phyloP scores from a whole-genome alignment of 2,329 filamentous ascomycete genomes.

The Emericellopsis atlantica region DNA sequence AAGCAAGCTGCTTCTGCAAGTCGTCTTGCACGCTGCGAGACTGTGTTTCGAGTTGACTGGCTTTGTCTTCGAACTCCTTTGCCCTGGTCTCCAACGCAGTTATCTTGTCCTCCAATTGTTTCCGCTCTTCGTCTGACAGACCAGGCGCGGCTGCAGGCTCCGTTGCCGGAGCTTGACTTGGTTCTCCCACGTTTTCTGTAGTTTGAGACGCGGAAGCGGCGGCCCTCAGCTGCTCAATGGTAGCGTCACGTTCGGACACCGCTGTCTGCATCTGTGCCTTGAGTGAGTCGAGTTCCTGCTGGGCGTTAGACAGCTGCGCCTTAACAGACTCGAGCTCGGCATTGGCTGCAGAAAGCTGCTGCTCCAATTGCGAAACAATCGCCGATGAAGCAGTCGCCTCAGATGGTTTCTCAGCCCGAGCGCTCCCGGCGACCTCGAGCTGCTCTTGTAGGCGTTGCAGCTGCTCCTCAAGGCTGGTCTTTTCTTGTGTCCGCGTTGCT shows the following conservation, averaged over 20 bases:
- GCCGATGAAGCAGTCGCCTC: slow-evolving; percentile 28
- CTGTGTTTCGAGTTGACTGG: slow-evolving; percentile 32
- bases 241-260: slow-evolving; percentile 52
- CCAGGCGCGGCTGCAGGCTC: slow-evolving; percentile 7
- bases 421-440: slow-evolving; percentile 15
- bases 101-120: slow-evolving; percentile 49
- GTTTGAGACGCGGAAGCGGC: slow-evolving; percentile 8
- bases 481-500: neutral
- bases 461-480: slow-evolving; percentile 22
- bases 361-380: slow-evolving; percentile 33
- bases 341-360: slow-evolving; percentile 32
- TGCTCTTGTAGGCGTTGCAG: slow-evolving; percentile 24
- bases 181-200: neutral
- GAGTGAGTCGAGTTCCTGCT: slow-evolving; percentile 45
- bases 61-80: slow-evolving; percentile 51
- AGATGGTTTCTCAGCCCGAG: slow-evolving; percentile 9
- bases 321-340: slow-evolving; percentile 55
- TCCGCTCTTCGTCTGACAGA: slow-evolving; percentile 44
- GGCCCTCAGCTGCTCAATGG: slow-evolving; percentile 27
- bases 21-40: too few relatives aligned
- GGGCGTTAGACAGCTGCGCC: slow-evolving; percentile 56
- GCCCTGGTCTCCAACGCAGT: slow-evolving; percentile 48
- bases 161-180: slow-evolving; percentile 5
- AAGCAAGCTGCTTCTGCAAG: too few relatives aligned
- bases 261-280: slow-evolving; percentile 47